Conservation (phyloP, 164 flowering plant genomes). For the Stephania yunnanensis region DNA sequence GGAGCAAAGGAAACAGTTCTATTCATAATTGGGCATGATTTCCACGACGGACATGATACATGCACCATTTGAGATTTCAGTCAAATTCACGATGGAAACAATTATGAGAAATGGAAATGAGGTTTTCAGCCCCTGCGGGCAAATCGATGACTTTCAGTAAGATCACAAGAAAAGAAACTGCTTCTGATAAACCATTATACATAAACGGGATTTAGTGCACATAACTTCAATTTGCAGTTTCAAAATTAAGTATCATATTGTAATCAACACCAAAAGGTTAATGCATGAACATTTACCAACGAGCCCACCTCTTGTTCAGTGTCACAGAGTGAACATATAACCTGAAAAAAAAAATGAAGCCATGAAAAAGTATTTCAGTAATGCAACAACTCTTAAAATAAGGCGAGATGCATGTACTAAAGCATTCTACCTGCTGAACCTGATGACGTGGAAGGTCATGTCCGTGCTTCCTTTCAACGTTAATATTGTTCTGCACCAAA, state of each 20-base stretch:
- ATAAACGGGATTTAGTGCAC: not conserved
- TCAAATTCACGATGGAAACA: too few relatives aligned
- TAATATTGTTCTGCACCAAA: constrained; percentile 51
- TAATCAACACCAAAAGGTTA: not conserved
- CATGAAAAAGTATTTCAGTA: not conserved
- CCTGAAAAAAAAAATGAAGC: constrained; percentile 33
- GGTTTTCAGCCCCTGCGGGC: too few relatives aligned
- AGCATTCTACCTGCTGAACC: constrained; percentile 46
- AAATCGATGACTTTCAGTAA: too few relatives aligned
- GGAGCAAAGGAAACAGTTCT: too few relatives aligned
- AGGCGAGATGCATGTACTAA: not conserved
- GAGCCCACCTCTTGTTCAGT: constrained; percentile 79
- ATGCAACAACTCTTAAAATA: not conserved
- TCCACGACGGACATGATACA: too few relatives aligned
- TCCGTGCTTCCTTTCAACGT: constrained; percentile 44
- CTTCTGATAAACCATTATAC: too few relatives aligned
- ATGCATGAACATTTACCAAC: not conserved
- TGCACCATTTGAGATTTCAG: too few relatives aligned
- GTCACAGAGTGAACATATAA: constrained; percentile 79
- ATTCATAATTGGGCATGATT: too few relatives aligned
- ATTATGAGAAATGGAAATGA: too few relatives aligned
- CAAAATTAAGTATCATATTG: not conserved
- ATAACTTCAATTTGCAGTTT: not conserved
- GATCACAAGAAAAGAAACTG: too few relatives aligned
- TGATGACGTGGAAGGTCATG: constrained; percentile 88